Base-by-base conservation (phyloP, 2,329 filamentous ascomycete species). In the Nemania diffusa region DNA sequence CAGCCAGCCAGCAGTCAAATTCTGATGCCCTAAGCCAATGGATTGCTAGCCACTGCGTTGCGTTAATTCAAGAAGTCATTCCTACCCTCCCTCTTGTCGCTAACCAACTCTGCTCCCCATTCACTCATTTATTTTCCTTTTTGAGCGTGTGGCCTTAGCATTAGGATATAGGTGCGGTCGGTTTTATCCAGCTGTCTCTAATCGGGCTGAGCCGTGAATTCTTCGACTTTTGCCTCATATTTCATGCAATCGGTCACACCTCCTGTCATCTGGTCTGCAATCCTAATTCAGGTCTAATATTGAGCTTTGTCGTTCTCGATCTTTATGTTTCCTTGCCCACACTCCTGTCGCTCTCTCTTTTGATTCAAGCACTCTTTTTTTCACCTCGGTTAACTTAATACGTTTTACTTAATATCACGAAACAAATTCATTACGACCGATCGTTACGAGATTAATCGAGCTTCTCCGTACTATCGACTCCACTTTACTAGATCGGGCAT, bases 51-150 rank as follows among this genome's bases (percentile, higher is more conserved):
- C 67, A 64, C 68, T 64, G 64, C 63, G 60, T 53, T 51, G 72
- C 67, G 67, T 70, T 71, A 69, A 69, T 74, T 74, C 72, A 75
- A 74, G 74, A 76, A 74, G 70, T 70, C 71, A 71, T 69, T 73
- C 71, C 72, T 67, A 73, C 70, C 71, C 71, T 71, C 69, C 70
- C 67, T 67, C 68, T 70, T 72, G 46, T 65, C 56, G 57, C 44
- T 52, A 32, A 59, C n/a, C 69, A 62, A 70, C 62, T 70, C 65
- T 72, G 64, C 68, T 69, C 69, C 62, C 57, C 52, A 72, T 69
- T 69, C 69, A 69, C 65, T 71, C 71, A 67, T 72, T 71, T 63
- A 69, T 71, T 73, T n/a, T 64, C 67, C 68, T 71, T 72, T 72
- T 71, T 61, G 53, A 66, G 69, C 59, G 71, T 72, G 67, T 73